These are phyloP conservation scores for Acanthamoeba pearcei DNA, from an alignment of 208 protist genomes.

Conservation along the genomic window DNA sequence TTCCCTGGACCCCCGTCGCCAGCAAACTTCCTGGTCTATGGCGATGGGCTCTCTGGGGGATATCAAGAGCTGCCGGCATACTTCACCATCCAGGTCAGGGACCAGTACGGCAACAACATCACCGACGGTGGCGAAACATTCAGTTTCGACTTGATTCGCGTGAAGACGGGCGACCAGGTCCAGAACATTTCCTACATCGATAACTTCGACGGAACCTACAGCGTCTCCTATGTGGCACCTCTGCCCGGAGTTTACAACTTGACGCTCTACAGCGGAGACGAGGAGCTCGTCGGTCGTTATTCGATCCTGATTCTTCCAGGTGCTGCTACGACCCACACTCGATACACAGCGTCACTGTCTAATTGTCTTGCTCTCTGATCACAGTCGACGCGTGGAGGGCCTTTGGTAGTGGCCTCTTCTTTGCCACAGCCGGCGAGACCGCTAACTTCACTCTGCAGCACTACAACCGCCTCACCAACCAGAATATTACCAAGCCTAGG, in stretches of 20 bases:
- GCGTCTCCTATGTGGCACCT: slow-evolving; percentile 30
- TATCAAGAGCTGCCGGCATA: slow-evolving; percentile 4
- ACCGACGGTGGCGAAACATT: slow-evolving; percentile 32
- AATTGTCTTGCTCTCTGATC: neutral
- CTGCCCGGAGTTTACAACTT: slow-evolving; percentile 49
- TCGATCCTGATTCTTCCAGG: slow-evolving; percentile 33
- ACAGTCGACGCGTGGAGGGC: slow-evolving; percentile 37
- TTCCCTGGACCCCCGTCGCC: slow-evolving; percentile 10
- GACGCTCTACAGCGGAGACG: neutral
- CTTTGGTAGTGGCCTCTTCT: neutral
- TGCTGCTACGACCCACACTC: neutral
- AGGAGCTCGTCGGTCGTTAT: neutral
- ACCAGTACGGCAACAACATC: slow-evolving; percentile 71
- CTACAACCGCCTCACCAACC: slow-evolving; percentile 53
- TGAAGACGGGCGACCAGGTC: neutral
- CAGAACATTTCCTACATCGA: slow-evolving; percentile 45
- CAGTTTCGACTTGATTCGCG: neutral
- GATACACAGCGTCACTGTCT: neutral
- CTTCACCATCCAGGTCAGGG: slow-evolving; percentile 59
- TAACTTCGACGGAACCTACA: slow-evolving; percentile 66
- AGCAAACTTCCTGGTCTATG: slow-evolving; percentile 41
- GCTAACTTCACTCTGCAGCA: slow-evolving; percentile 65
- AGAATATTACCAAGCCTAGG: slow-evolving; percentile 49
- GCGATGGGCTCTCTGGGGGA: slow-evolving; percentile 5
- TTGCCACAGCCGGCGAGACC: slow-evolving; percentile 5